Evolutionary conservation across 2,329 filamentous ascomycete genomes (phyloP), one percentile per base, ranked within the genome.

Genomic region (Diaporthe longicolla): DNA sequence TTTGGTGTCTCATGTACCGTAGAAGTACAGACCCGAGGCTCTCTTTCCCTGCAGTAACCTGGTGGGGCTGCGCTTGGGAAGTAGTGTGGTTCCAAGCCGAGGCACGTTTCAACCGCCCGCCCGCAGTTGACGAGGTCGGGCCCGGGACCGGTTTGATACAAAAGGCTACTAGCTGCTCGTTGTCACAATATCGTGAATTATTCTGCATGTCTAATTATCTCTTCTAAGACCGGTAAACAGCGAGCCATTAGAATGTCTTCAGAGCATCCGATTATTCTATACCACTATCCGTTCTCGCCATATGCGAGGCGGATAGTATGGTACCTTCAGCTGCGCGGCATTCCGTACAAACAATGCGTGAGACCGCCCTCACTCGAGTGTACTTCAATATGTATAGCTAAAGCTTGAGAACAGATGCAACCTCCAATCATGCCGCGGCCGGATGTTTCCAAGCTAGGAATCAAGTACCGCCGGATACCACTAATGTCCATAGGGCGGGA

Each of bases 381-480:
- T 48, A n/a, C 63, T 9, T 10, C 13, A 19, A 40, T 15, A 15
- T 68, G n/a, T 35, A 37, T 9, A 19, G 32, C 63, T 68, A 29
- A 68, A 21, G 9, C 6, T 7, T 21, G 13, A 24, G n/a, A 21
- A 29, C 32, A 93, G 91, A 82, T 91, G 66, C 92, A 94, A 90
- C 91, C 93, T 0, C 83, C 85, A 3, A 87, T 89, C 45, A 85
- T 94, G 79, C 93, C 93, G 9, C 90, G 93, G 35, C 91, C 92
- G 0, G 91, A 93, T 79, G 79, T 94, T 19, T 82, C 84, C 24
- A 83, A 84, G 1, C 86, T 95, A 19, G 91, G 91, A 35, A 86
- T 94, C 71, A 83, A 85, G 9, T 92, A 95, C 82, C 89, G 93
- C 5, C 91, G 93, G 73, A 94, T 94, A 73, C 93, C 93, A 1